These are phyloP conservation scores for Crithidia thermophila DNA, from an alignment of 208 protist genomes.

Conservation along the genomic window DNA sequence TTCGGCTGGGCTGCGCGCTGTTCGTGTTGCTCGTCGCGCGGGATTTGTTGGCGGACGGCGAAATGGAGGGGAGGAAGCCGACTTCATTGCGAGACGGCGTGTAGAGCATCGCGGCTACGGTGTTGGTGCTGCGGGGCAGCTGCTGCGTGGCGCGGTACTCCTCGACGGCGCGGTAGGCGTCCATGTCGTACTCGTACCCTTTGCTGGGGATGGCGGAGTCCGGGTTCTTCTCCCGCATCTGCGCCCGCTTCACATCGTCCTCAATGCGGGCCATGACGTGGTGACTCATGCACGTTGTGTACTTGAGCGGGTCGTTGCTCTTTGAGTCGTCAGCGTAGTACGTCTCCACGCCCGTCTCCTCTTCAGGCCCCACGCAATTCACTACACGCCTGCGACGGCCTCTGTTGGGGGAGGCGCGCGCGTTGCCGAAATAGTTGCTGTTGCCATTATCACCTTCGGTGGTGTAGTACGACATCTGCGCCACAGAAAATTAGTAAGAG, in stretches of 20 bases:
- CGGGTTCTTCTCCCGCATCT: slow-evolving; percentile 36
- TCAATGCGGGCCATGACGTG: slow-evolving; percentile 61
- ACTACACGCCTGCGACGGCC: slow-evolving; percentile 9
- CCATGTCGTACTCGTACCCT: slow-evolving; percentile 20
- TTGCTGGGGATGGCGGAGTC: slow-evolving; percentile 40
- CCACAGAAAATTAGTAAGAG: no score
- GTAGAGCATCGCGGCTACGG: slow-evolving; percentile 2
- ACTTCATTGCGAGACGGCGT: not conserved
- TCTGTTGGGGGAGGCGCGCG: not conserved
- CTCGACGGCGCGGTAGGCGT: slow-evolving; percentile 15
- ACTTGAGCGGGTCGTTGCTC: slow-evolving; percentile 2
- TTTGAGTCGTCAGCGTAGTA: slow-evolving; percentile 2
- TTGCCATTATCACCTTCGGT: not conserved
- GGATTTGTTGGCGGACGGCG: not conserved
- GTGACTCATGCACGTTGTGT: slow-evolving; percentile 56
- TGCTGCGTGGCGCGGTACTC: slow-evolving; percentile 20
- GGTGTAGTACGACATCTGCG: slow-evolving; percentile 12
- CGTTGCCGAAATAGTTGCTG: not conserved
- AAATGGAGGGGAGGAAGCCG: slow-evolving; percentile 15
- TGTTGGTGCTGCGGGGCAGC: not conserved
- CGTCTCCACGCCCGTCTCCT: slow-evolving; percentile 5
- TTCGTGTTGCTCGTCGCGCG: not conserved
- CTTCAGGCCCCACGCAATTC: slow-evolving; percentile 12
- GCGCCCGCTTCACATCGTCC: slow-evolving; percentile 34
- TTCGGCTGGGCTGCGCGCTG: slow-evolving; percentile 12